Conservation (phyloP, 331 rosid genomes). For the Arachis monticola region DNA sequence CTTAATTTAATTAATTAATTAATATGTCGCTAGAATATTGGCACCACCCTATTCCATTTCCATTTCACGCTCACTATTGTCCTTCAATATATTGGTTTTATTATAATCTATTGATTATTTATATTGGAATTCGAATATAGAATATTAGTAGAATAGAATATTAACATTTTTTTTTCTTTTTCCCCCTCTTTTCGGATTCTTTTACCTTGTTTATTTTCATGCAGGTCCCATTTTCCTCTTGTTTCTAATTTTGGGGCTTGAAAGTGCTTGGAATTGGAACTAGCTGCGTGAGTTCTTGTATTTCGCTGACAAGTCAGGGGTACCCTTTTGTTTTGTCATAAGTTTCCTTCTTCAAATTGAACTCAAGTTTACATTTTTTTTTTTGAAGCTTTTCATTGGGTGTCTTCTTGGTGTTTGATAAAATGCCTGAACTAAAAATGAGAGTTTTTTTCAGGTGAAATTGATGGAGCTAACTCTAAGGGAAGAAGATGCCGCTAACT, state of each 20-base stretch:
- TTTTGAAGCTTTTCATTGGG: slow-evolving; percentile 1
- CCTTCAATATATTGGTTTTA: too few relatives aligned
- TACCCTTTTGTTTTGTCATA: background rate
- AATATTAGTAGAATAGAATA: too few relatives aligned
- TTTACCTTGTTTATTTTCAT: background rate
- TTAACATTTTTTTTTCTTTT: background rate
- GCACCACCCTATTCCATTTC: too few relatives aligned
- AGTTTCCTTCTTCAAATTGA: background rate
- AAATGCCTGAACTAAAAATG: slow-evolving; percentile 26
- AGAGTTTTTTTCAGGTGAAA: slow-evolving; percentile 32
- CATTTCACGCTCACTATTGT: too few relatives aligned
- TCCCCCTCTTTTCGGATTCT: background rate
- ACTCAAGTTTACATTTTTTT: background rate
- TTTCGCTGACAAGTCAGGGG: background rate
- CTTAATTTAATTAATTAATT: too few relatives aligned
- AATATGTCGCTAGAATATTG: too few relatives aligned
- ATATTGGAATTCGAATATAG: background rate
- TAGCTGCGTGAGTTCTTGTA: background rate
- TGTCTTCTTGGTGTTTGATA: slow-evolving; percentile 30
- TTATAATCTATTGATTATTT: too few relatives aligned
- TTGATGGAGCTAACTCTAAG: slow-evolving; percentile 64
- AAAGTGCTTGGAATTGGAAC: background rate
- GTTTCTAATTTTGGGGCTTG: background rate
- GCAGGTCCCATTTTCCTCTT: background rate
- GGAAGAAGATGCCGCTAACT: slow-evolving; percentile 63